Percentiles rank a stretch among this genome's conserved stretches.
These are phyloP conservation scores for Rhodotorula kratochvilovae DNA, from an alignment of 768 basidiomycete species.

Conservation along the genomic window DNA sequence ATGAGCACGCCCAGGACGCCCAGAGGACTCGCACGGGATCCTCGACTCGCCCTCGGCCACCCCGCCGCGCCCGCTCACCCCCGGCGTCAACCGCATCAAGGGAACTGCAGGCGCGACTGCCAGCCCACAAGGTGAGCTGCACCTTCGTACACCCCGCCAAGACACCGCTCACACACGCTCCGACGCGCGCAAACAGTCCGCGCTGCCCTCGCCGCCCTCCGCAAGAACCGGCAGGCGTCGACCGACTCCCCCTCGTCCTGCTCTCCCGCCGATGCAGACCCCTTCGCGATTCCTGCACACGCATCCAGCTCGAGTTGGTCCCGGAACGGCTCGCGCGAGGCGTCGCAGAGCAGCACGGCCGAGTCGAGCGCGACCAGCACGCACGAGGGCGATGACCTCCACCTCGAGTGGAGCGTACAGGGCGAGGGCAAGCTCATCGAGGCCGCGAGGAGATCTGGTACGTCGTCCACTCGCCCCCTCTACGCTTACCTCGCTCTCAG, in stretches of 20 bases:
- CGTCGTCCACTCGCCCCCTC: background rate
- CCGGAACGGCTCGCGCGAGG: background rate
- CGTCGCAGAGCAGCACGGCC: background rate
- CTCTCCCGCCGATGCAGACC: background rate
- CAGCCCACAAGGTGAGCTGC: constrained; percentile 17
- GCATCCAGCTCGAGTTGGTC: background rate
- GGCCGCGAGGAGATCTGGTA: constrained; percentile 16
- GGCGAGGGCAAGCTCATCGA: constrained; percentile 22
- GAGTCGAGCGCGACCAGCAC: background rate
- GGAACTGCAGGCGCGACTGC: constrained; percentile 10
- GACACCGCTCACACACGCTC: background rate
- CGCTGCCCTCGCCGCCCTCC: constrained; percentile 31
- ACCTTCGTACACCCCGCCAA: accelerated
- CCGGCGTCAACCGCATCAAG: too few relatives aligned
- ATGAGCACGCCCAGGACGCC: too few relatives aligned
- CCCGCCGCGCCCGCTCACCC: too few relatives aligned
- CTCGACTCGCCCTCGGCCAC: too few relatives aligned
- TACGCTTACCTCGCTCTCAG: background rate
- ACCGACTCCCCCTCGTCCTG: background rate
- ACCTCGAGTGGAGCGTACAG: constrained; percentile 21
- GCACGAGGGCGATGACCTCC: background rate
- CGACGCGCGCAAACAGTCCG: constrained; percentile 1
- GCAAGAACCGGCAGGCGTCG: constrained; percentile 2
- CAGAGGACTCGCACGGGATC: too few relatives aligned
- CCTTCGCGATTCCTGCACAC: background rate